A percentile compares a stretch with the other conserved stretches of the same genome.
Evolutionary conservation across 2,329 filamentous ascomycete genomes (phyloP).

Genomic region (Stachybotrys echinatus): DNA sequence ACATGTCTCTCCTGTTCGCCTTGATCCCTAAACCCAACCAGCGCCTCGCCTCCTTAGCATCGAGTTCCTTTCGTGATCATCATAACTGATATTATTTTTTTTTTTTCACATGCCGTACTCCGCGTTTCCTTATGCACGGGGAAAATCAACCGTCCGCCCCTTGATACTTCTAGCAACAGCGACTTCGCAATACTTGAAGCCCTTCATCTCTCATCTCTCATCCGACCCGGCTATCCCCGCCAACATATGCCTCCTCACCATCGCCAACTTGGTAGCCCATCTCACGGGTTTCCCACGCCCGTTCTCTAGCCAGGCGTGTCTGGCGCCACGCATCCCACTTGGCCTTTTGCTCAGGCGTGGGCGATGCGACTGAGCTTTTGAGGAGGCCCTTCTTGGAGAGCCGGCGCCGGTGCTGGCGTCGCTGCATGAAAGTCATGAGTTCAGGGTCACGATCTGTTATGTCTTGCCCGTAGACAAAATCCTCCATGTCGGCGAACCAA

Average conservation of each 20-base stretch:
- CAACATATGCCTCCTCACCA: slow-evolving; percentile 23
- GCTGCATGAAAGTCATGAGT: slow-evolving; percentile 39
- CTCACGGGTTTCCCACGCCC: slow-evolving; percentile 30
- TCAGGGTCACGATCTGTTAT: slow-evolving; percentile 37
- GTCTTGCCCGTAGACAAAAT: slow-evolving; percentile 38
- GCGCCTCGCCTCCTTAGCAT: neutral
- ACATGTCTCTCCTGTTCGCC: neutral
- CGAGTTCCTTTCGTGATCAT: neutral
- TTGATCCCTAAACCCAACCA: neutral
- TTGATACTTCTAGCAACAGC: neutral
- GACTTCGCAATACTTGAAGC: neutral
- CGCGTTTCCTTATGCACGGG: neutral
- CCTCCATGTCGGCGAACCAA: slow-evolving; percentile 39
- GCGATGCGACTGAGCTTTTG: slow-evolving; percentile 20
- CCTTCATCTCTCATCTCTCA: neutral
- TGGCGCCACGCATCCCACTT: slow-evolving; percentile 41
- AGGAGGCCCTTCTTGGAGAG: slow-evolving; percentile 41
- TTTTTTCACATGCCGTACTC: neutral
- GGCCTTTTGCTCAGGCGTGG: slow-evolving; percentile 32
- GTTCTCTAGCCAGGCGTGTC: slow-evolving; percentile 33
- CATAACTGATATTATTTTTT: neutral
- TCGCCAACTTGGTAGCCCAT: slow-evolving; percentile 30
- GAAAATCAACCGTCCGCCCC: neutral
- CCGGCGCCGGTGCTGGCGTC: slow-evolving; percentile 43
- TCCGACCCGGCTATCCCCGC: slow-evolving; percentile 21